A percentile compares a stretch with the other conserved stretches of the same genome.
phyloP scores from a whole-genome alignment of 352 stramenopile genomes.

The Phytophthora boehmeriae region DNA sequence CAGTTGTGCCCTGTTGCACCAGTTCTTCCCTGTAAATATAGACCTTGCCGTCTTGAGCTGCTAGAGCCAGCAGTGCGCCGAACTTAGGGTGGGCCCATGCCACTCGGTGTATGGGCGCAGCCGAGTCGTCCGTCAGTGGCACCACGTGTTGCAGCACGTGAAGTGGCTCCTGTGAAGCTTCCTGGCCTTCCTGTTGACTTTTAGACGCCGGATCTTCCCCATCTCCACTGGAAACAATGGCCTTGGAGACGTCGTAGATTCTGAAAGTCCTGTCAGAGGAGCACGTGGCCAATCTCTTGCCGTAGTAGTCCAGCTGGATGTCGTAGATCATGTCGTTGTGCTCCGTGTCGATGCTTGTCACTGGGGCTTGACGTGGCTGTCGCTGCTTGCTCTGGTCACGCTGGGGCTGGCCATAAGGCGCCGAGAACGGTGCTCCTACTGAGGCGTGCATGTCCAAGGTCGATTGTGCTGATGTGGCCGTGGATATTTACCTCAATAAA shows the following conservation, averaged over 20 bases:
- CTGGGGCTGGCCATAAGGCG: constrained; percentile 16
- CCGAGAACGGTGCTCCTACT: constrained; percentile 13
- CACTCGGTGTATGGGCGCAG: constrained; percentile 75
- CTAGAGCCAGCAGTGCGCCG: constrained; percentile 77
- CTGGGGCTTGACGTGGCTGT: constrained; percentile 39
- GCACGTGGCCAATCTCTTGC: constrained; percentile 82
- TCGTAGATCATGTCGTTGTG: constrained; percentile 91
- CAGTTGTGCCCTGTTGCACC: constrained; percentile 38
- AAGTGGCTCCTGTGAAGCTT: constrained; percentile 14
- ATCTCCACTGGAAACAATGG: constrained; percentile 33
- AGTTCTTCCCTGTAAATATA: constrained; percentile 88
- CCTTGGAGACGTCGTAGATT: constrained; percentile 79
- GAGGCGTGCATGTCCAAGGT: constrained; percentile 27
- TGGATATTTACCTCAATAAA: constrained; percentile 13
- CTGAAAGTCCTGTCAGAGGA: constrained; percentile 86
- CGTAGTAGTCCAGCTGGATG: constrained; percentile 90
- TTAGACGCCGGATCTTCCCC: constrained; percentile 4
- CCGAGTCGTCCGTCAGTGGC: constrained; percentile 64
- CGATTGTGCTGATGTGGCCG: constrained; percentile 2
- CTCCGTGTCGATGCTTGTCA: constrained; percentile 82
- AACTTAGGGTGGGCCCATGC: constrained; percentile 89
- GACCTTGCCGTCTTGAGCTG: constrained; percentile 81
- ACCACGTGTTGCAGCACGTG: constrained; percentile 74
- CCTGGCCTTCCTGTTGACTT: constrained; percentile 7
- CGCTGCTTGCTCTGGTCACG: constrained; percentile 17